phyloP scores from a whole-genome alignment of 140 eudicot species.

The Cichorium intybus region DNA sequence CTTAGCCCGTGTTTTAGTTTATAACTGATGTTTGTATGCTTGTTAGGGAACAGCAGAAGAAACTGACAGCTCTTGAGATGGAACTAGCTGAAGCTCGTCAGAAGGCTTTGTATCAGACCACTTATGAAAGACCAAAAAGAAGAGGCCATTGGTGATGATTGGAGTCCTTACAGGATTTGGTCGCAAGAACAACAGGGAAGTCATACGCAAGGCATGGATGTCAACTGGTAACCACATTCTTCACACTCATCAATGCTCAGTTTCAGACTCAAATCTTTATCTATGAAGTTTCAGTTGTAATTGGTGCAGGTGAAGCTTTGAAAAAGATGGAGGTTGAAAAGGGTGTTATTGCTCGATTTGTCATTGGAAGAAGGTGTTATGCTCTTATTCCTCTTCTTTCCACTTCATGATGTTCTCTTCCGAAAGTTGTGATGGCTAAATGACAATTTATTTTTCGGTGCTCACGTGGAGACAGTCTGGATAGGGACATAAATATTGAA shows the following conservation, averaged over 20 bases:
- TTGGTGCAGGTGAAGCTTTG: slow-evolving; percentile 57
- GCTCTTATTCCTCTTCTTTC: neutral
- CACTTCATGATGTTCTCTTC: neutral
- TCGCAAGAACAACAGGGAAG: slow-evolving; percentile 80
- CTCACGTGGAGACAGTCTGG: slow-evolving; percentile 90
- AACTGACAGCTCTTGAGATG: slow-evolving; percentile 76
- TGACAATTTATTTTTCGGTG: slow-evolving; percentile 49
- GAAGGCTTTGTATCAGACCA: slow-evolving; percentile 76
- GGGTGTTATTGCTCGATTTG: slow-evolving; percentile 86
- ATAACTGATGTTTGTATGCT: slow-evolving; percentile 28
- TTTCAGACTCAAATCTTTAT: too few relatives aligned
- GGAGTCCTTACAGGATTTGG: slow-evolving; percentile 91
- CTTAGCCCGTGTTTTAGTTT: slow-evolving; percentile 1
- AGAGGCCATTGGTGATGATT: slow-evolving; percentile 65
- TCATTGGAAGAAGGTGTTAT: slow-evolving; percentile 83
- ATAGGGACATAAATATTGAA: slow-evolving; percentile 74
- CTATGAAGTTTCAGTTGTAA: too few relatives aligned
- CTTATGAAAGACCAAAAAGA: slow-evolving; percentile 32
- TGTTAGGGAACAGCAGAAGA: slow-evolving; percentile 95
- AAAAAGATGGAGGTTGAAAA: slow-evolving; percentile 72
- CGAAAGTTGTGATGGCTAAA: slow-evolving; percentile 8
- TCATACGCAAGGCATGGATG: slow-evolving; percentile 95
- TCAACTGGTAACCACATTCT: too few relatives aligned
- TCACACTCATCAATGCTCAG: too few relatives aligned
- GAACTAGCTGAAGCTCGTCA: slow-evolving; percentile 76